These are phyloP conservation scores for Telfairia occidentalis DNA, from an alignment of 331 rosid species.

Conservation along the genomic window DNA sequence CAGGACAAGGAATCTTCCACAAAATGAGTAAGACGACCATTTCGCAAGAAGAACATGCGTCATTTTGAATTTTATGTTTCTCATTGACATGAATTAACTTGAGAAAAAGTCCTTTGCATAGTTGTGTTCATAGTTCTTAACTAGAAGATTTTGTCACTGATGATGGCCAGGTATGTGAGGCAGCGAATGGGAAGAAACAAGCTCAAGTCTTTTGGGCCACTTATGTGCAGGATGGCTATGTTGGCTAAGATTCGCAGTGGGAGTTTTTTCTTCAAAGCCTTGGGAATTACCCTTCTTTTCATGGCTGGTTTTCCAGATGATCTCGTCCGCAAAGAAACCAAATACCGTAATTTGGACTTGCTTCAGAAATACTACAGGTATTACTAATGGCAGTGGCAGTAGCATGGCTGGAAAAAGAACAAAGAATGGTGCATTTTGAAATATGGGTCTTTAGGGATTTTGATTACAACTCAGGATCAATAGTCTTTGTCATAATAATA, in stretches of 20 bases:
- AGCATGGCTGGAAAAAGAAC: background rate
- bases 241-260: conserved; percentile 60
- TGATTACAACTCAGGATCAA: background rate
- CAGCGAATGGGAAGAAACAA: conserved; percentile 98
- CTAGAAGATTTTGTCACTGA: background rate
- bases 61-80: background rate
- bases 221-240: conserved; percentile 58
- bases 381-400: background rate
- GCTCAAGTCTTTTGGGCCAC: conserved; percentile 81
- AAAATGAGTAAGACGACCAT: conserved; percentile 59
- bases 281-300: conserved; percentile 72
- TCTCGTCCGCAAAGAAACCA: conserved; percentile 74
- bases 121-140: background rate
- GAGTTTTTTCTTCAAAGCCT: conserved; percentile 88
- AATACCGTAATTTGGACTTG: conserved; percentile 63
- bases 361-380: conserved; percentile 89
- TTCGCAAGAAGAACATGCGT: background rate
- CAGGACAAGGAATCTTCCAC: conserved; percentile 87
- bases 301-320: conserved; percentile 90
- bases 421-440: background rate
- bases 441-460: background rate
- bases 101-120: background rate
- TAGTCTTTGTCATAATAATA: background rate
- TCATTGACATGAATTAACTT: background rate
- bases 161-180: conserved; percentile 62